Evolutionary conservation across 2,329 filamentous ascomycete genomes (phyloP), one percentile per base, ranked within the genome.

Genomic region (Colletotrichum somersetense): DNA sequence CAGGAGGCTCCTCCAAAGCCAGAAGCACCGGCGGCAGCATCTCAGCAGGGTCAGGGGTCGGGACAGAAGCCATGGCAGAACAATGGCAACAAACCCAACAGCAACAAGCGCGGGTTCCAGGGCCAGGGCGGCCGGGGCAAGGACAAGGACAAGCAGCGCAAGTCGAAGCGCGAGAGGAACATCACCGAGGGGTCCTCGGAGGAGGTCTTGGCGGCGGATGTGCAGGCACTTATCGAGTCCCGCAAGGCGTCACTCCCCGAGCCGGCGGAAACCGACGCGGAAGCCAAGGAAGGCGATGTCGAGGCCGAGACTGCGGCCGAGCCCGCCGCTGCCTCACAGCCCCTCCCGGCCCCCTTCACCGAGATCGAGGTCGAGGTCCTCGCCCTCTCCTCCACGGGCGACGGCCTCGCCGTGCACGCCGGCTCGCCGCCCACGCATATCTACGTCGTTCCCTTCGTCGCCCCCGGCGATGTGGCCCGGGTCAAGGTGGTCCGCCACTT

Each of bases 361-460:
- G 93, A 97, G 79, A 89, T 96, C 52, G 91, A 97, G 65, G 89
- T 98, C 52, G 90, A 92, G n/a, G 91, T 98, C 70, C 82, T 91
- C 8, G 90, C 93, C 75, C 86, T 98, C 44, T 97, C 96, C 0
- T 98, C 96, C 0, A 97, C 94, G 0, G 96, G 96, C 65, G 96
- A 98, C 76, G 96, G 94, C 3, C 88, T 99, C 67, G 96, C 93
- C 5, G 85, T 93, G 70, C 88, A 89, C n/a, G 83, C 89, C 38
- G 88, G 89, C 72, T 86, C 85, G n/a, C 84, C 80, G 86, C 92
- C 83, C 82, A 78, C 81, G 66, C 88, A 87, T 72, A 86, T 98
- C 80, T 98, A 95, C 78, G 91, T 96, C 62, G 92, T 98, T 1
- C 95, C 96, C 5, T 99, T 98, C 79, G 89, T 92, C 30, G 88